A percentile compares a stretch with the other conserved stretches of the same genome.
phyloP scores from a whole-genome alignment of 306 rosid species.

The Prunus campanulata region DNA sequence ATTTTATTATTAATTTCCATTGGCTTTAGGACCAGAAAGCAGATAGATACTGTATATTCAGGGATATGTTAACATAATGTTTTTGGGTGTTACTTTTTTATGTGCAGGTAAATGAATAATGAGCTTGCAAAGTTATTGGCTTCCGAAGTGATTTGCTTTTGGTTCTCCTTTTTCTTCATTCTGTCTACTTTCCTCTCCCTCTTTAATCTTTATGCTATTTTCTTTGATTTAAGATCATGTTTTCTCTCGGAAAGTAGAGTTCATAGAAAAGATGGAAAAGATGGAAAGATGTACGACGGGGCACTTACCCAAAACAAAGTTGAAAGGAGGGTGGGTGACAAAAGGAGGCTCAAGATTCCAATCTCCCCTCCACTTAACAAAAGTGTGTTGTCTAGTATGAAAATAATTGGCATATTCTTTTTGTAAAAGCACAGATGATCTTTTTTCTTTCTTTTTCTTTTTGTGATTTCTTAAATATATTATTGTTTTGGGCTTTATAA shows the following conservation, averaged over 20 bases:
- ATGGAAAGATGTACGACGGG: constrained; percentile 26
- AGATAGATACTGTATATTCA: constrained; percentile 8
- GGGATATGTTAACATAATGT: background rate
- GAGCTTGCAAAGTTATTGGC: constrained; percentile 25
- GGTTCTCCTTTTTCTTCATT: constrained; percentile 16
- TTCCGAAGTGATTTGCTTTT: constrained; percentile 37
- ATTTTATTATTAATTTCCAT: background rate
- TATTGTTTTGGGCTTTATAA: background rate
- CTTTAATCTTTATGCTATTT: background rate
- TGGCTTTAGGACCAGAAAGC: background rate
- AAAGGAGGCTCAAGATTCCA: constrained; percentile 37
- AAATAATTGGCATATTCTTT: constrained; percentile 24
- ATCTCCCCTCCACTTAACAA: constrained; percentile 33
- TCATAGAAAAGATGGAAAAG: constrained; percentile 22
- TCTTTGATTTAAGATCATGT: constrained; percentile 15
- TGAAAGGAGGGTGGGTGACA: constrained; percentile 3
- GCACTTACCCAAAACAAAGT: constrained; percentile 34
- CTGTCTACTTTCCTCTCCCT: constrained; percentile 21
- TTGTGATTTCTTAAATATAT: background rate
- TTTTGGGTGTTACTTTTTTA: constrained; percentile 5
- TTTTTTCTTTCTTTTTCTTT: background rate
- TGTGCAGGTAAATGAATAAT: constrained; percentile 70
- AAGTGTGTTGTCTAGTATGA: constrained; percentile 28
- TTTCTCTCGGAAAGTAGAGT: constrained; percentile 20
- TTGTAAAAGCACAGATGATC: constrained; percentile 18